Percentiles rank a stretch among this genome's conserved stretches.
Conservation (phyloP, 2,329 filamentous ascomycete genomes). For the Hymenoscyphus albidus region DNA sequence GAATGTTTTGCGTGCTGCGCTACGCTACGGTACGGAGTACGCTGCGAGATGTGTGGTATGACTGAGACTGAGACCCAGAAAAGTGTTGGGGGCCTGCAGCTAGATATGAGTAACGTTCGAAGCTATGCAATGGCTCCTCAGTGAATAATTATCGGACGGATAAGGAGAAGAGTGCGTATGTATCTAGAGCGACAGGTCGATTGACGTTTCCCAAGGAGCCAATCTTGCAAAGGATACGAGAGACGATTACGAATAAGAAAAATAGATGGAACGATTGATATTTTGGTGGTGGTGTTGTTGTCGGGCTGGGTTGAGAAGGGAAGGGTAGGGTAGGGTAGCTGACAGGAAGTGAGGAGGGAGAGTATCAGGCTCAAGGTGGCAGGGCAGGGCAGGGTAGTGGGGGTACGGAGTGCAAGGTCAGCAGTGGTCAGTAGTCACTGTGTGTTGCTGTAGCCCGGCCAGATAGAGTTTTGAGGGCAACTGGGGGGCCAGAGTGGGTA, state of each 20-base stretch:
- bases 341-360: neutral
- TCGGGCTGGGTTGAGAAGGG: neutral
- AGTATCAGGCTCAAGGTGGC: too few species aligned
- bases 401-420: too few species aligned
- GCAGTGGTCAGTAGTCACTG: too few species aligned
- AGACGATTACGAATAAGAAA: neutral
- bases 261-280: neutral
- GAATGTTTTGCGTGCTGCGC: neutral
- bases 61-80: conserved; percentile 1
- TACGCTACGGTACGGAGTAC: too few species aligned
- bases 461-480: neutral
- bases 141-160: neutral
- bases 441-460: too few species aligned
- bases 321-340: neutral
- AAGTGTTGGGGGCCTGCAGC: neutral
- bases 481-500: neutral
- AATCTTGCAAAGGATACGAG: neutral
- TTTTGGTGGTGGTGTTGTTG: neutral
- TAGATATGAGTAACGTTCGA: neutral
- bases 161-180: neutral
- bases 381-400: too few species aligned
- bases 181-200: neutral
- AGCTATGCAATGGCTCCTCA: neutral
- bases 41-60: neutral
- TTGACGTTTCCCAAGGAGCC: neutral